Base-by-base conservation (phyloP, 129 eudicot genomes). In the Smallanthus sonchifolius region DNA sequence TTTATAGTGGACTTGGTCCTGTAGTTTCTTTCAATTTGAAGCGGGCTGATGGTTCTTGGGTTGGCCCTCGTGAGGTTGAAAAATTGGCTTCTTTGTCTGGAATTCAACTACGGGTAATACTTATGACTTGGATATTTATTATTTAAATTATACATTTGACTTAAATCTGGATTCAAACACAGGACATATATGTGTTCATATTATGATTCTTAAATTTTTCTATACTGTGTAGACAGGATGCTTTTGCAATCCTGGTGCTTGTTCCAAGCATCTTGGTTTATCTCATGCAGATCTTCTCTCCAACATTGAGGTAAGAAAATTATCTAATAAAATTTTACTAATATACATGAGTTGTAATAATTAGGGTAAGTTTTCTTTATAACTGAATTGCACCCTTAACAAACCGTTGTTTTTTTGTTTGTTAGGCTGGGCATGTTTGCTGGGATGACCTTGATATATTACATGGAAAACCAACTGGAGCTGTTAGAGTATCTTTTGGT, bases 201-300 rank as follows among this genome's bases (percentile, higher is more conserved):
- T 71, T 44, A 35, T 72, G 62, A 15, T 68, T 66, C 67, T 65
- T 13, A 30, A 52, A 40, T 11, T 51, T 32, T 42, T 54, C 15
- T n/a, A 7, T 61, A 69, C 72, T 59, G 65, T 85, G 80, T 86
- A 94, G 99, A 88, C 99, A 86, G 97, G 99, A 74, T 94, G 97
- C 79, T 94, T 94, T 85, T 94, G 99, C 82, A 94, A 94, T 82
- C 99, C 99, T 65, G 99, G 99, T 40, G 97, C 99, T 20, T 94
- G 99, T 85, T 88, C 99, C 16, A 94, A 91, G 78, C 83, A 90
- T 87, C 97, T 94, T 82, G 96, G 96, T 40, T 85, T 94, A 81
- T 86, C 99, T 73, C 99, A 88, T 77, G 75, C 75, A 24, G 96
- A 94, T 76, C 88, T 94, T 52, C 75, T 90, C 55, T 86, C 96